phyloP scores from a whole-genome alignment of 306 rosid species.

The Herpetospermum pedunculosum region DNA sequence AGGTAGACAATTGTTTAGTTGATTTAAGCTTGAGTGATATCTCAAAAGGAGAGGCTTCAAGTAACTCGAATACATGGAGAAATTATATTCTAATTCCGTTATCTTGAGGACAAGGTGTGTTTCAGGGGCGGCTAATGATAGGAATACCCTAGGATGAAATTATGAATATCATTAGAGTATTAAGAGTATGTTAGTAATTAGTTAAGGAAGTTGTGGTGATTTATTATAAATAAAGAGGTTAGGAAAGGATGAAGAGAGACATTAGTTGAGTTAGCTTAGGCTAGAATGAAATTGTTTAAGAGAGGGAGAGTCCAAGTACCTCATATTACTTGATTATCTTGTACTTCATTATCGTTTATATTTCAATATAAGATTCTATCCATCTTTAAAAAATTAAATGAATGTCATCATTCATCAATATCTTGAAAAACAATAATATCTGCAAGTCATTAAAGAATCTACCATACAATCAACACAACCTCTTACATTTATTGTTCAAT shows the following conservation, averaged over 20 bases:
- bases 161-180: not conserved
- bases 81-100: too few relatives aligned
- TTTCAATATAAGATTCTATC: not conserved
- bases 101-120: too few relatives aligned
- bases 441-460: not conserved
- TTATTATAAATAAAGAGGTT: not conserved
- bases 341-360: not conserved
- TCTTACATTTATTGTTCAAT: slow-evolving; percentile 2
- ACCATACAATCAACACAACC: slow-evolving; percentile 3
- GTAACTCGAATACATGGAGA: too few relatives aligned
- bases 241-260: not conserved
- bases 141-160: not conserved
- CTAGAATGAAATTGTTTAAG: not conserved
- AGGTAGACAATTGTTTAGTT: not conserved
- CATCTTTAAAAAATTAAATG: not conserved
- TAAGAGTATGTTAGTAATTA: not conserved
- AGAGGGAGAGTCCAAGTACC: not conserved
- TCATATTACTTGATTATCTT: not conserved
- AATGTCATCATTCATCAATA: not conserved
- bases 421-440: not conserved
- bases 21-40: not conserved
- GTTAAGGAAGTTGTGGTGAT: not conserved
- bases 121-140: too few relatives aligned
- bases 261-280: not conserved
- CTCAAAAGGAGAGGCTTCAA: not conserved